Base-by-base conservation (phyloP, 2,329 filamentous ascomycete genomes). In the Raffaelea deltoideospora region DNA sequence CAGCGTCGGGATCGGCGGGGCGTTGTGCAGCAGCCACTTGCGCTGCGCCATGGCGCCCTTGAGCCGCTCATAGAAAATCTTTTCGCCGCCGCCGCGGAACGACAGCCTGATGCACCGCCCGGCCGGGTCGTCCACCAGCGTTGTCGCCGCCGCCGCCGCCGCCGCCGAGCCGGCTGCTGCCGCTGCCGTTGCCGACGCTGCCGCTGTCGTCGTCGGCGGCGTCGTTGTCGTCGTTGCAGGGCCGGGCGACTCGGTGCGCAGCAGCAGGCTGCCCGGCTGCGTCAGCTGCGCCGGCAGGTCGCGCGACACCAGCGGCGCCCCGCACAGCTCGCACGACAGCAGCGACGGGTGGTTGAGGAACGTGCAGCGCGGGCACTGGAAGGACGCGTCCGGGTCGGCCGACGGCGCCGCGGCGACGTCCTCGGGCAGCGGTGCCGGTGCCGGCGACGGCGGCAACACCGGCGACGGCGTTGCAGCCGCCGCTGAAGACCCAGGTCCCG, bases 291-390 rank as follows among this genome's bases (percentile, higher is more conserved):
- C 43, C 32, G 58, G 55, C 21, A 61, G 48, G 37, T 63, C 61
- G 43, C 64, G 67, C 13, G 73, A 72, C 34, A 75, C 59, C 4
- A 95, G 61, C 8, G 84, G 70, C 1, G 79, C 83, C 11, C 84
- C 84, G 50, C 90, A 98, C 36, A 98, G 86, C 57, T 98, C 90
- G 50, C 90, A 98, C 5, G 77, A 73, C 11, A 76, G 59, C 11
- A 98, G 60, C 3, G 84, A 94, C 1, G 86, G 84, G 51, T 96
- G 85, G 47, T 98, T 98, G 28, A 79, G 67, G 50, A 96, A 96
- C 1, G 90, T 98, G 53, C 90, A 98, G 42, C 90, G 69, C 8
- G 85, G 83, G 50, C 90, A 98, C 37, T 72, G 63, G 41, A 76
- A 71, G 1, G 61, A 61, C 2, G 62, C 55, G 36, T 58, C 47